These are phyloP conservation scores for Protostelium mycophagum DNA, from an alignment of 78 protist genomes.

Conservation along the genomic window DNA sequence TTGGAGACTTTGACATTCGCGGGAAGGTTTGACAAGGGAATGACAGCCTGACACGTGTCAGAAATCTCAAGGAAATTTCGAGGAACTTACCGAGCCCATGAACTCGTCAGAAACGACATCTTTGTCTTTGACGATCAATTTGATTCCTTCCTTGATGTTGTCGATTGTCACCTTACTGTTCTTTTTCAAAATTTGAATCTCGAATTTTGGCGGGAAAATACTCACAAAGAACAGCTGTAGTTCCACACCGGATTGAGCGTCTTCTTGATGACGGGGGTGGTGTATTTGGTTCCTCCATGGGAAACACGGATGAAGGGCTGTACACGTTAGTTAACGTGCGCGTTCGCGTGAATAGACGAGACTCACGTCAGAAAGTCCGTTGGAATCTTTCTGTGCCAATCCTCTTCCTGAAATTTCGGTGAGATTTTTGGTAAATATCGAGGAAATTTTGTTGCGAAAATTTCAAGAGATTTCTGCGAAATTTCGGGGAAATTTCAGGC, in stretches of 20 bases:
- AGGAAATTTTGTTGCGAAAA: too few relatives aligned
- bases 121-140: not conserved
- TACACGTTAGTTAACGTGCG: not conserved
- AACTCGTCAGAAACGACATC: not conserved
- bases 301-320: not conserved
- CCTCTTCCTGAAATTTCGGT: not conserved
- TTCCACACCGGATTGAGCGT: not conserved
- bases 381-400: not conserved
- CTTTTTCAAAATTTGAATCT: not conserved
- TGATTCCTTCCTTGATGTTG: not conserved
- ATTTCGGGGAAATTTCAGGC: too few relatives aligned
- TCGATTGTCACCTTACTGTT: not conserved
- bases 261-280: slow-evolving; percentile 1
- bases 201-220: not conserved
- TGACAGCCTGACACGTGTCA: not conserved
- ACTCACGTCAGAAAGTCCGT: not conserved
- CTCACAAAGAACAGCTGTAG: not conserved
- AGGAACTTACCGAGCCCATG: not conserved
- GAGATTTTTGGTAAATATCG: too few relatives aligned
- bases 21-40: not conserved
- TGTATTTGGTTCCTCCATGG: not conserved
- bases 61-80: not conserved
- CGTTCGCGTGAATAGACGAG: not conserved
- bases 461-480: not conserved
- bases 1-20: not conserved